A percentile compares a stretch with the other conserved stretches of the same genome.
These are phyloP conservation scores for Fragosphaeria purpurea DNA, from an alignment of 2,329 filamentous ascomycete genomes.

Conservation along the genomic window DNA sequence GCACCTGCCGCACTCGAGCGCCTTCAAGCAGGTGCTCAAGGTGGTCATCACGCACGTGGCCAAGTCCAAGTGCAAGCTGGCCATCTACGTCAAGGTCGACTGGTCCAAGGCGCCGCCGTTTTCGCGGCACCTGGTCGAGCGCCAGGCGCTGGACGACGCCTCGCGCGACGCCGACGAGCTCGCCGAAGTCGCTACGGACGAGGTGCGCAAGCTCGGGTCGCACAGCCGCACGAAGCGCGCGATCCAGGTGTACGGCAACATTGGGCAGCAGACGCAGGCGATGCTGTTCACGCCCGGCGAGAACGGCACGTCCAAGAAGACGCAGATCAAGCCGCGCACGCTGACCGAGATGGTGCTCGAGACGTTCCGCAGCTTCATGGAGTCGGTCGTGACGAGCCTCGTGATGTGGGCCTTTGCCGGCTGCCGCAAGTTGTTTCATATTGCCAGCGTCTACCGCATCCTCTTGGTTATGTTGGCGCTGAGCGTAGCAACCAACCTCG, in stretches of 20 bases:
- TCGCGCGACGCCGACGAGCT: slow-evolving; percentile 63
- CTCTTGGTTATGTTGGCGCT: slow-evolving; percentile 58
- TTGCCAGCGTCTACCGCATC: slow-evolving; percentile 62
- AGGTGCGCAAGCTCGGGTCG: slow-evolving; percentile 63
- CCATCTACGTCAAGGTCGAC: slow-evolving; percentile 77
- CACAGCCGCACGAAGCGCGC: slow-evolving; percentile 68
- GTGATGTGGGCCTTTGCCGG: slow-evolving; percentile 67
- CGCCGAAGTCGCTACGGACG: slow-evolving; percentile 65
- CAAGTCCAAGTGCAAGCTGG: slow-evolving; percentile 86
- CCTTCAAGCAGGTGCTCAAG: slow-evolving; percentile 77
- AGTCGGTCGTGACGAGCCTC: slow-evolving; percentile 64
- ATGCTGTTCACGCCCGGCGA: slow-evolving; percentile 47
- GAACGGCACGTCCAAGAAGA: slow-evolving; percentile 33
- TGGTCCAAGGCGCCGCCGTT: slow-evolving; percentile 63
- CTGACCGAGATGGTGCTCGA: slow-evolving; percentile 64
- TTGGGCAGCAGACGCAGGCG: slow-evolving; percentile 58
- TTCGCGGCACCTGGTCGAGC: slow-evolving; percentile 51
- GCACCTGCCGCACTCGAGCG: slow-evolving; percentile 73
- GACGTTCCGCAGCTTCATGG: slow-evolving; percentile 59
- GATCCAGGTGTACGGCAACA: slow-evolving; percentile 66
- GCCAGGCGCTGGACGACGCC: slow-evolving; percentile 66
- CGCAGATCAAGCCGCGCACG: slow-evolving; percentile 50
- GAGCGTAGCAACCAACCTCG: slow-evolving; percentile 63
- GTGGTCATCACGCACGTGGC: slow-evolving; percentile 88
- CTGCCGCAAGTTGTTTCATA: slow-evolving; percentile 54